These are phyloP conservation scores for Cajanus cajan DNA, from an alignment of 306 rosid genomes.

Conservation along the genomic window DNA sequence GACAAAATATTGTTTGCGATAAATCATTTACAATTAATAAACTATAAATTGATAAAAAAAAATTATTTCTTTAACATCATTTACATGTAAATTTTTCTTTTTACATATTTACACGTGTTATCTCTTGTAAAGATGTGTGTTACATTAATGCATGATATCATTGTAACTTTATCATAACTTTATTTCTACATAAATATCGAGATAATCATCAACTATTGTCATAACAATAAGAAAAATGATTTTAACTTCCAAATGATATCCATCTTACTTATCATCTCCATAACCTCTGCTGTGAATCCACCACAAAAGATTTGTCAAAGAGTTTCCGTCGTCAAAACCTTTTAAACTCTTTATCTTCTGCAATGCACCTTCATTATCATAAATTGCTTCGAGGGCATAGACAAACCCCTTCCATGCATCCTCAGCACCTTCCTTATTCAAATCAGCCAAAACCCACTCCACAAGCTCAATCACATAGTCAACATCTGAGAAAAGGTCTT, in stretches of 20 bases:
- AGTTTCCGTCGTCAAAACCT: slow-evolving; percentile 70
- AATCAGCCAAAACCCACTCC: slow-evolving; percentile 60
- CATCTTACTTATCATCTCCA: neutral
- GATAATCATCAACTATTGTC: neutral
- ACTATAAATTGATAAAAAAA: neutral
- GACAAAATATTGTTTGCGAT: neutral
- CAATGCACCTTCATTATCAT: slow-evolving; percentile 52
- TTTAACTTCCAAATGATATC: no score
- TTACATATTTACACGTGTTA: neutral
- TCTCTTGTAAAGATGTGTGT: neutral
- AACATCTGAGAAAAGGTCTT: slow-evolving; percentile 32
- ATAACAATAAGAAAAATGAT: no score
- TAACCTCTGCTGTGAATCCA: slow-evolving; percentile 76
- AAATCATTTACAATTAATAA: neutral
- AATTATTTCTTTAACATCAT: neutral
- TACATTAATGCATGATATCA: neutral
- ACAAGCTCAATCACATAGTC: slow-evolving; percentile 60
- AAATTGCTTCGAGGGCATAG: slow-evolving; percentile 65
- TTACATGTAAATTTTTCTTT: neutral
- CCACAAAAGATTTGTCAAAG: slow-evolving; percentile 75
- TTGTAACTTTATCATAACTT: neutral
- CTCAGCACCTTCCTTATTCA: slow-evolving; percentile 55
- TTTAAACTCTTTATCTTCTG: slow-evolving; percentile 44
- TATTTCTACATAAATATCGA: no score
- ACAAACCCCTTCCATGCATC: slow-evolving; percentile 80